These are phyloP conservation scores for Zarea fungicola DNA, from an alignment of 2,329 filamentous ascomycete species.

Conservation along the genomic window DNA sequence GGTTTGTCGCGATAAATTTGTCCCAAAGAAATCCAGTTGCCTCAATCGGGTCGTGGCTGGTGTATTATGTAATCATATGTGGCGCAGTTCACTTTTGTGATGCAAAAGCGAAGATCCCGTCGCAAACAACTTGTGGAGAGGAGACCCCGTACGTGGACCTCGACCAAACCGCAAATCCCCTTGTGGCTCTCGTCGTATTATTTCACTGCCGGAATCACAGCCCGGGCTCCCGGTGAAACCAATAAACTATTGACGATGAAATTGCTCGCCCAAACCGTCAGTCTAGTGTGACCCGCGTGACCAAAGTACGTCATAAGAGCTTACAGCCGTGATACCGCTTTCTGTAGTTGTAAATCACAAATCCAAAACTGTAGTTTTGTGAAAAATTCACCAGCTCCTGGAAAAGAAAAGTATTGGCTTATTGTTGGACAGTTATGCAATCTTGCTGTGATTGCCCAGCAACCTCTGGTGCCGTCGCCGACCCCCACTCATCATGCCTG, in stretches of 20 bases:
- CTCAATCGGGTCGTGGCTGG: conserved; percentile 2
- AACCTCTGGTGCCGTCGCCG: conserved; percentile 1
- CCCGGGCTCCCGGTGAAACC: not conserved
- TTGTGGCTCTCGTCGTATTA: too few relatives aligned
- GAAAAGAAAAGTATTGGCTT: too few relatives aligned
- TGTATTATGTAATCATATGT: not conserved
- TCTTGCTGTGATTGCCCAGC: not conserved
- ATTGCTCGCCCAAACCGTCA: conserved; percentile 2
- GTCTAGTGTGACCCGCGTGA: conserved; percentile 13
- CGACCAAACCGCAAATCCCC: too few relatives aligned
- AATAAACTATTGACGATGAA: not conserved
- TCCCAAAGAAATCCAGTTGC: not conserved
- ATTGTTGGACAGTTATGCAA: not conserved
- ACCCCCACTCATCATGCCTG: not conserved
- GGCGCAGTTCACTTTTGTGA: not conserved
- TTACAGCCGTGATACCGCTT: not conserved
- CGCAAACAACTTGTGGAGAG: not conserved
- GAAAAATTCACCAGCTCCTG: too few relatives aligned
- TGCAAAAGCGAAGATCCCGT: too few relatives aligned
- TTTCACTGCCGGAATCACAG: too few relatives aligned
- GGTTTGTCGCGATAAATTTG: conserved; percentile 3
- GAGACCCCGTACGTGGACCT: too few relatives aligned
- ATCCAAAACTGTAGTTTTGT: too few relatives aligned
- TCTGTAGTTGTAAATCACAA: not conserved
- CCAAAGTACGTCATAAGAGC: conserved; percentile 9